Conservation (phyloP, 2,329 filamentous ascomycete species). For the Penicillium decumbens region DNA sequence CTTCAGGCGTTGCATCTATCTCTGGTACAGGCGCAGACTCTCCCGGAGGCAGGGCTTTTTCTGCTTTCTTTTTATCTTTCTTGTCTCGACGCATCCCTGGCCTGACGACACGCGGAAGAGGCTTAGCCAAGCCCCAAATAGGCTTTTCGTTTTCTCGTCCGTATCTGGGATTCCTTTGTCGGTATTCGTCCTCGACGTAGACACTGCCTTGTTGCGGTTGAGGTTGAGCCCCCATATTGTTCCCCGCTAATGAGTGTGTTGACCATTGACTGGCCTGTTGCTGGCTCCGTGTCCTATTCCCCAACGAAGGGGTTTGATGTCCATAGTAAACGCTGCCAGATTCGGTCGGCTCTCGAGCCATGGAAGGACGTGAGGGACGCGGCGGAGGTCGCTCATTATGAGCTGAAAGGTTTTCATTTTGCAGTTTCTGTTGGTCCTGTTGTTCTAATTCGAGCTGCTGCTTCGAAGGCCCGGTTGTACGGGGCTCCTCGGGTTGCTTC, state of each 20-base stretch:
- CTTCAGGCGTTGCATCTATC: neutral
- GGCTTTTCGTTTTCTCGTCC: conserved; percentile 46
- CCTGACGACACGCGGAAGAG: conserved; percentile 49
- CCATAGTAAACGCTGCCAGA: conserved; percentile 11
- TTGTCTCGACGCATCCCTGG: conserved; percentile 42
- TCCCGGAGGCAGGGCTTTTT: conserved; percentile 2
- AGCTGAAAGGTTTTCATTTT: neutral
- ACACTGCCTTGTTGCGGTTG: neutral
- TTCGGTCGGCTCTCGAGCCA: conserved; percentile 11
- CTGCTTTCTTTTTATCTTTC: neutral
- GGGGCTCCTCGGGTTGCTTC: neutral
- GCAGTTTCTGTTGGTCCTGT: neutral
- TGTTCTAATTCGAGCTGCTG: neutral
- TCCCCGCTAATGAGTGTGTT: conserved; percentile 6
- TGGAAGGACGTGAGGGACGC: neutral
- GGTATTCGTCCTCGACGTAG: neutral
- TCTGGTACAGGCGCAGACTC: conserved; percentile 8
- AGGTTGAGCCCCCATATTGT: neutral
- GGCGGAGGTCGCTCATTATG: conserved; percentile 3
- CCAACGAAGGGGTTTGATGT: neutral
- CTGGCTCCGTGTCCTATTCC: neutral
- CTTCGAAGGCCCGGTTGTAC: neutral
- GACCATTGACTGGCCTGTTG: conserved; percentile 5
- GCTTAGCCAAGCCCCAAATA: conserved; percentile 50
- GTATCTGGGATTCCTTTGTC: conserved; percentile 45